These are phyloP conservation scores for Neospora caninum DNA, from an alignment of 169 alveolate genomes.

Conservation along the genomic window DNA sequence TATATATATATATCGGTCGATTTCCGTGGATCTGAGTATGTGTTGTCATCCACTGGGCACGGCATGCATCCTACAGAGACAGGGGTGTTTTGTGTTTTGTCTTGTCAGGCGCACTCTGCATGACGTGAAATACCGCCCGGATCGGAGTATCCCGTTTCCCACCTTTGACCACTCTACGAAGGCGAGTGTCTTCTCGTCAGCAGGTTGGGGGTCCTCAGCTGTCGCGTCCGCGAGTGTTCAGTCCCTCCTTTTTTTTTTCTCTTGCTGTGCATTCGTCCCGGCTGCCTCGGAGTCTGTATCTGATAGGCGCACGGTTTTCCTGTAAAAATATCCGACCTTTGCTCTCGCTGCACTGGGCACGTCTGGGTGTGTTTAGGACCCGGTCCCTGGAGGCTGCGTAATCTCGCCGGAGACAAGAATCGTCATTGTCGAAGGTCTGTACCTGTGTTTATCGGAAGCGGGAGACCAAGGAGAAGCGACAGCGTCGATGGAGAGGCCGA, in stretches of 20 bases:
- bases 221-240: neutral
- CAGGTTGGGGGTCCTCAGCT: neutral
- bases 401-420: neutral
- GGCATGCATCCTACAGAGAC: neutral
- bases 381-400: neutral
- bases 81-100: neutral
- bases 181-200: neutral
- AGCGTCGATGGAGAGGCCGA: neutral
- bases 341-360: too few relatives aligned
- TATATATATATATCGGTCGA: neutral
- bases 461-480: neutral
- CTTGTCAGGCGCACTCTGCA: conserved; percentile 4
- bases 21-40: neutral
- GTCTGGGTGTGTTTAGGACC: neutral
- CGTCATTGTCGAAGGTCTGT: conserved; percentile 30
- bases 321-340: too few relatives aligned
- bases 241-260: neutral
- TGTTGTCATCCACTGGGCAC: neutral
- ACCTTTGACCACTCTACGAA: conserved; percentile 10
- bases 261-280: too few relatives aligned
- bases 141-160: neutral
- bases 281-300: too few relatives aligned
- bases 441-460: conserved; percentile 15
- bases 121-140: neutral
- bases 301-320: too few relatives aligned